Percentiles rank a stretch among this genome's conserved stretches.
These are phyloP conservation scores for Dactylonectria estremocensis DNA, from an alignment of 2,329 filamentous ascomycete genomes.

Conservation along the genomic window DNA sequence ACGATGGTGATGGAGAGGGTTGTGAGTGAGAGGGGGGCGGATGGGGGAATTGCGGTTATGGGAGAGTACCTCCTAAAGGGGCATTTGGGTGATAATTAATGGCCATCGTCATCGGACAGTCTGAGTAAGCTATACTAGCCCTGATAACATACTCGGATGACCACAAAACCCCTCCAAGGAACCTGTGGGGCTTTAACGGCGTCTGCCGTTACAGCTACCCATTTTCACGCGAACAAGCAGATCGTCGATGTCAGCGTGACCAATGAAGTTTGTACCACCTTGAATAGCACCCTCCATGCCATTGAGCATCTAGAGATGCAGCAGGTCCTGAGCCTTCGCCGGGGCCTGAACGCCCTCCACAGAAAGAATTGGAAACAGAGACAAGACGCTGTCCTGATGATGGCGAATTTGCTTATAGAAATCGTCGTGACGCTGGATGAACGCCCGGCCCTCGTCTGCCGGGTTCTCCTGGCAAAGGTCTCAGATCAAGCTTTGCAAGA, in stretches of 20 bases:
- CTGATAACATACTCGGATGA: no score
- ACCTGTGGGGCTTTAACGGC: not conserved
- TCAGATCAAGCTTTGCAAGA: constrained; percentile 23
- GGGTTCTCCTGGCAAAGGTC: constrained; percentile 23
- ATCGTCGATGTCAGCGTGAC: no score
- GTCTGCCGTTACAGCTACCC: no score
- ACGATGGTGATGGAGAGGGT: not conserved
- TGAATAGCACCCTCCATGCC: no score
- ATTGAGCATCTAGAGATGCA: no score
- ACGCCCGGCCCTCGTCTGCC: constrained; percentile 17
- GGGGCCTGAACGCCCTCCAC: constrained; percentile 13
- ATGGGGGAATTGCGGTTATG: not conserved
- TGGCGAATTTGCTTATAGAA: constrained; percentile 31
- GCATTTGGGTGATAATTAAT: not conserved
- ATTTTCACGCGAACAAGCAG: not conserved
- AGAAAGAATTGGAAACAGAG: constrained; percentile 4
- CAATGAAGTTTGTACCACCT: no score
- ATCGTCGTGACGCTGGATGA: constrained; percentile 22
- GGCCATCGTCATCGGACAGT: no score
- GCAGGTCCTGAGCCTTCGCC: constrained; percentile 13
- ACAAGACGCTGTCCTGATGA: not conserved
- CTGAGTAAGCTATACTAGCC: no score
- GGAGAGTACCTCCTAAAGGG: not conserved
- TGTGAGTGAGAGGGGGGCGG: not conserved
- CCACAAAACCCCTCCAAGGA: not conserved